A percentile compares a stretch with the other conserved stretches of the same genome.
These are phyloP conservation scores for Claviceps capensis DNA, from an alignment of 2,329 filamentous ascomycete genomes.

Conservation along the genomic window DNA sequence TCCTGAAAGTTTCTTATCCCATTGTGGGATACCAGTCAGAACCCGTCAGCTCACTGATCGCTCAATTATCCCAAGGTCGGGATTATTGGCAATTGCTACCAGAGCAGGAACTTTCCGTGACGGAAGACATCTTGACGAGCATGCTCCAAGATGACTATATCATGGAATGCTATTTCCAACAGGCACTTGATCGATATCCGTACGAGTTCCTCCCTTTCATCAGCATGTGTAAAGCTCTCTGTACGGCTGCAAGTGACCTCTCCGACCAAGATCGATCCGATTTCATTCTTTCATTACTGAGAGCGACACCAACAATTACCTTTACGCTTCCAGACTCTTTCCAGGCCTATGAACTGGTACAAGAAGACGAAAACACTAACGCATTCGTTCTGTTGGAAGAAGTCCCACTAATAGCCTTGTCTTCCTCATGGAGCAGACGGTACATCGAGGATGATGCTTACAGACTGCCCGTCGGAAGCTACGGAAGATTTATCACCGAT, in stretches of 20 bases:
- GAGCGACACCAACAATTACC: conserved; percentile 60
- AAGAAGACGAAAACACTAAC: conserved; percentile 78
- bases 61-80: conserved; percentile 44
- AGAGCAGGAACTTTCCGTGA: conserved; percentile 16
- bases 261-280: conserved; percentile 26
- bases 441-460: conserved; percentile 37
- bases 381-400: conserved; percentile 54
- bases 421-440: conserved; percentile 30
- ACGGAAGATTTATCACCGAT: conserved; percentile 63
- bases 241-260: conserved; percentile 18
- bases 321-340: conserved; percentile 62
- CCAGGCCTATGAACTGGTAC: conserved; percentile 59
- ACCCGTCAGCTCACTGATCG: conserved; percentile 51
- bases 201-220: conserved; percentile 75
- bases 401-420: conserved; percentile 46
- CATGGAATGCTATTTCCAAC: conserved; percentile 46
- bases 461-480: conserved; percentile 50
- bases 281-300: conserved; percentile 48
- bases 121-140: conserved; percentile 20
- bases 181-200: conserved; percentile 66
- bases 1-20: conserved; percentile 53
- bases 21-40: conserved; percentile 62
- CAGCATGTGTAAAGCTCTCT: conserved; percentile 53
- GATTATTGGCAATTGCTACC: conserved; percentile 39
- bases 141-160: conserved; percentile 29